Percentiles rank a stretch among this genome's conserved stretches.
Evolutionary conservation across 1,139 yeast species (phyloP).

Genomic region (Debaryomyces udenii): DNA sequence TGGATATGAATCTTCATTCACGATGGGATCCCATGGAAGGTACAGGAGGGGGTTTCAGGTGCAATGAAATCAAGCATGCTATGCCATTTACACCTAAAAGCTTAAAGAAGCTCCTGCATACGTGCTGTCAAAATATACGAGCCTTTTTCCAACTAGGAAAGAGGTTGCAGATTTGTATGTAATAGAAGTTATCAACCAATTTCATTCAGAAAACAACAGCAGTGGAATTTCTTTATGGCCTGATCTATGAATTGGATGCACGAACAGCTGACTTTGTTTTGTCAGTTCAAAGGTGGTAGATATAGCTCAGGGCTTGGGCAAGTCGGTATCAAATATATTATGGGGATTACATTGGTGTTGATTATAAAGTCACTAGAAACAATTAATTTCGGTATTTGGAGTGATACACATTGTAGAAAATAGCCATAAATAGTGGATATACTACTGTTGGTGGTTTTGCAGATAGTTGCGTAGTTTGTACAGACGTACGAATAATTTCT

Average conservation of each 20-base stretch:
- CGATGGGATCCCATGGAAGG: too few relatives aligned
- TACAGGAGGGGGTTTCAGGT: too few relatives aligned
- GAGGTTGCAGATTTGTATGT: not conserved
- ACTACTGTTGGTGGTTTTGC: slow-evolving; percentile 53
- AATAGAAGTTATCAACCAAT: not conserved
- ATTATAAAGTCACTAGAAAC: slow-evolving; percentile 76
- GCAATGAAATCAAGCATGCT: too few relatives aligned
- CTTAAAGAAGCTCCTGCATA: not conserved
- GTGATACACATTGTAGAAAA: slow-evolving; percentile 68
- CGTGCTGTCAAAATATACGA: not conserved
- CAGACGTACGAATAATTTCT: slow-evolving; percentile 59
- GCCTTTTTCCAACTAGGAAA: not conserved
- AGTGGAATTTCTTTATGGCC: not conserved
- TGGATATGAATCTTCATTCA: too few relatives aligned
- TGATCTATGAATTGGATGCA: too few relatives aligned
- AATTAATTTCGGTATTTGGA: slow-evolving; percentile 59
- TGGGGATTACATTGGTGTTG: slow-evolving; percentile 73
- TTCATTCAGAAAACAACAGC: not conserved
- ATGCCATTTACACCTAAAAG: too few relatives aligned
- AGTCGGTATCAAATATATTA: slow-evolving; percentile 52
- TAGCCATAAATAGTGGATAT: slow-evolving; percentile 63
- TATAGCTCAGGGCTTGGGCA: slow-evolving; percentile 53
- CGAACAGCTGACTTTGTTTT: too few relatives aligned
- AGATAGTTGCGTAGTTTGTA: slow-evolving; percentile 68
- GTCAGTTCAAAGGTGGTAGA: slow-evolving; percentile 58